These are phyloP conservation scores for Lactifluus subvellereus DNA, from an alignment of 768 basidiomycete species.

Conservation along the genomic window DNA sequence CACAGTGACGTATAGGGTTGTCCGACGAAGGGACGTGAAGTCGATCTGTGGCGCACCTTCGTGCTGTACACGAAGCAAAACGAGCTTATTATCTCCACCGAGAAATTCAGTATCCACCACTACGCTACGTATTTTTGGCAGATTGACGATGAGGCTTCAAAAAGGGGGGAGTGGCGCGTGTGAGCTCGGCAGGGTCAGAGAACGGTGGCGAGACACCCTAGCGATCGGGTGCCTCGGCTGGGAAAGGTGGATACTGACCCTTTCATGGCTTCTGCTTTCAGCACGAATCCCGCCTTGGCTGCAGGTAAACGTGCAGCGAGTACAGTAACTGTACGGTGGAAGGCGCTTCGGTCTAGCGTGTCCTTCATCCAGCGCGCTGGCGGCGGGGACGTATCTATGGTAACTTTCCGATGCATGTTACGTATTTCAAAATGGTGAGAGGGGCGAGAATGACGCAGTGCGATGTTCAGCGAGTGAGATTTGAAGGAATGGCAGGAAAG, in stretches of 20 bases:
- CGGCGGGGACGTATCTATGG: conserved; percentile 39
- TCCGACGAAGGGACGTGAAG: neutral
- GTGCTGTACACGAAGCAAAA: conserved; percentile 56
- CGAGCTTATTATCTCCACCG: conserved; percentile 45
- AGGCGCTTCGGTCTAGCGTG: conserved; percentile 55
- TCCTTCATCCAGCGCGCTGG: conserved; percentile 45
- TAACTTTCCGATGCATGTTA: conserved; percentile 5
- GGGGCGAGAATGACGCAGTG: neutral
- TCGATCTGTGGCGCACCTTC: conserved; percentile 45
- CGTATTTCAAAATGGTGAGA: neutral
- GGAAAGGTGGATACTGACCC: conserved; percentile 39
- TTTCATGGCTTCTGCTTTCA: conserved; percentile 54
- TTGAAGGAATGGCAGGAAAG: neutral
- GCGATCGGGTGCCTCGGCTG: neutral
- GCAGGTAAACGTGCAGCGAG: conserved; percentile 63
- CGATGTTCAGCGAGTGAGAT: neutral
- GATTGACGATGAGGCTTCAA: conserved; percentile 54
- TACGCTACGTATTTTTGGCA: conserved; percentile 63
- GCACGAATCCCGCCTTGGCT: conserved; percentile 45
- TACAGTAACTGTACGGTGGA: conserved; percentile 59
- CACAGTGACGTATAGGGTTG: neutral
- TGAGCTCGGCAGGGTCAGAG: neutral
- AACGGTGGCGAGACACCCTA: neutral
- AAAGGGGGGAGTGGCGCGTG: neutral
- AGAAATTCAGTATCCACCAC: conserved; percentile 44